phyloP scores from a whole-genome alignment of 129 eudicot genomes.

The Flaveria linearis region DNA sequence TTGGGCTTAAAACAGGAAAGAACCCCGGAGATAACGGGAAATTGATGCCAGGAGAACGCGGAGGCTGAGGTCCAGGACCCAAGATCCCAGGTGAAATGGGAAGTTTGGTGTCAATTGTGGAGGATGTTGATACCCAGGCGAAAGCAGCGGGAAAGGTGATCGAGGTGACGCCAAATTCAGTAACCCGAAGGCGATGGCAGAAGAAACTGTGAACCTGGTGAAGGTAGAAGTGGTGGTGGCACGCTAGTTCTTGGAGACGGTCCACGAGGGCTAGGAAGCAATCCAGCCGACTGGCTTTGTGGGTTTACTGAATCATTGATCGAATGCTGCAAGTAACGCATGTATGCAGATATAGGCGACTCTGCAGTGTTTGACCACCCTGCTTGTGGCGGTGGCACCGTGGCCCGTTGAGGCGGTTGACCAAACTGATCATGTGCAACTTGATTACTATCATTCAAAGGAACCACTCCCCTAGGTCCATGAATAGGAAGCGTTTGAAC shows the following conservation, averaged over 20 bases:
- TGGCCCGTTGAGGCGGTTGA: neutral
- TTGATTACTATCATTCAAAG: neutral
- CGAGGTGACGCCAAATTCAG: slow-evolving; percentile 70
- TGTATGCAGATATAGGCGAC: slow-evolving; percentile 75
- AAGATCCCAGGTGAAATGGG: slow-evolving; percentile 52
- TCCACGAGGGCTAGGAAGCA: slow-evolving; percentile 57
- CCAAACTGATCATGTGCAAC: neutral
- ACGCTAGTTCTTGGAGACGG: slow-evolving; percentile 59
- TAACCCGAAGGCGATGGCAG: slow-evolving; percentile 82
- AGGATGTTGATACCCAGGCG: slow-evolving; percentile 78
- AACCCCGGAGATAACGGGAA: slow-evolving; percentile 81
- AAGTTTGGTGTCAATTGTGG: slow-evolving; percentile 86
- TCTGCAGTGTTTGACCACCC: slow-evolving; percentile 60
- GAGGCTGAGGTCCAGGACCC: slow-evolving; percentile 63
- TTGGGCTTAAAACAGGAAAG: slow-evolving; percentile 75
- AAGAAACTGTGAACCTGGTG: slow-evolving; percentile 72
- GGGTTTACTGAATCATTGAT: slow-evolving; percentile 49
- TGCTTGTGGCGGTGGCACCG: neutral
- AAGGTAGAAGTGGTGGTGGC: slow-evolving; percentile 61
- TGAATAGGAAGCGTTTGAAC: neutral
- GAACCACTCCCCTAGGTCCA: neutral
- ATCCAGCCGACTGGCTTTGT: slow-evolving; percentile 42
- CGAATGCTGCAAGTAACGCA: slow-evolving; percentile 85
- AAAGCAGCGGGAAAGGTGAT: slow-evolving; percentile 81
- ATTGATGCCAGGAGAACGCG: slow-evolving; percentile 79